Conservation (phyloP, 2,329 filamentous ascomycete genomes). For the Pseudonectria buxi region DNA sequence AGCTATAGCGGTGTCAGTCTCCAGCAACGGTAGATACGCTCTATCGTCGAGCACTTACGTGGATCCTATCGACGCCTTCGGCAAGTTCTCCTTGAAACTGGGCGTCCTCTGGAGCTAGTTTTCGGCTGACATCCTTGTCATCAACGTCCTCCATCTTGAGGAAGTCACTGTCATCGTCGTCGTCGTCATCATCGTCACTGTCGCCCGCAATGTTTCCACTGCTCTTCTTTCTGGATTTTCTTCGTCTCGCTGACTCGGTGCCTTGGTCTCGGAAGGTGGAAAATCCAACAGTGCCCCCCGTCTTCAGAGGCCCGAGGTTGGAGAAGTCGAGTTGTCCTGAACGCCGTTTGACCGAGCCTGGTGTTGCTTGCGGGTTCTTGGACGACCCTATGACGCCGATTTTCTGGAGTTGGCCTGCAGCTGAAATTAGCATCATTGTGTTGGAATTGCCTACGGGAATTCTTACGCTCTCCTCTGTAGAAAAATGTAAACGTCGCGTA, state of each 20-base stretch:
- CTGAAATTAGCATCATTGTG: constrained; percentile 18
- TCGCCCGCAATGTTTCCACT: constrained; percentile 64
- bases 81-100: constrained; percentile 67
- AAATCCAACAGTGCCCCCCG: constrained; percentile 84
- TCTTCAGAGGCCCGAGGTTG: constrained; percentile 74
- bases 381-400: constrained; percentile 77
- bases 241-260: constrained; percentile 47
- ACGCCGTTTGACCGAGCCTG: constrained; percentile 63
- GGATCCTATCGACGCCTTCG: constrained; percentile 76
- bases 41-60: constrained; percentile 43
- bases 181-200: constrained; percentile 68
- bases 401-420: constrained; percentile 82
- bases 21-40: not conserved
- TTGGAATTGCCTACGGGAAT: constrained; percentile 1
- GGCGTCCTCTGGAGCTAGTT: constrained; percentile 64
- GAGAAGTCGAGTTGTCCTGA: constrained; percentile 82
- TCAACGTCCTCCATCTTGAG: constrained; percentile 59
- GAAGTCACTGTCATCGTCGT: constrained; percentile 54
- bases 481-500: constrained; percentile 98
- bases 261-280: constrained; percentile 74
- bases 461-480: constrained; percentile 89
- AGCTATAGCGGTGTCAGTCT: constrained; percentile 44
- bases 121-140: constrained; percentile 53
- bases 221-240: constrained; percentile 53
- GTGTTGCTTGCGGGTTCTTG: constrained; percentile 57